A percentile compares a stretch with the other conserved stretches of the same genome.
Evolutionary conservation across 2,329 filamentous ascomycete genomes (phyloP).

Genomic region (Aspergillus sp.): DNA sequence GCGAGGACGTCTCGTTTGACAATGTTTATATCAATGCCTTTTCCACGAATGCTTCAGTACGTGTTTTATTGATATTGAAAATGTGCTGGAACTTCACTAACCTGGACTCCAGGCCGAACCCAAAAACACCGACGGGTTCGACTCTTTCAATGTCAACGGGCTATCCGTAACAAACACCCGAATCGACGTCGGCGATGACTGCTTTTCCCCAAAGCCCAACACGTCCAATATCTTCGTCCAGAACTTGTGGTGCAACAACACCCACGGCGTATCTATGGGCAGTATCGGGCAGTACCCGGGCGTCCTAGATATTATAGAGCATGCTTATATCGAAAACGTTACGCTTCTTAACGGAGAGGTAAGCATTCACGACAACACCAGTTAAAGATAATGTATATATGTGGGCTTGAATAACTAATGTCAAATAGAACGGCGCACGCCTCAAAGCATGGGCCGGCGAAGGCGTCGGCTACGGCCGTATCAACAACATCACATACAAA

Average conservation of each 20-base stretch:
- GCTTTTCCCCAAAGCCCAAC: constrained; percentile 62
- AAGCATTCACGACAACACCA: constrained; percentile 1
- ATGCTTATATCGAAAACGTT: constrained; percentile 61
- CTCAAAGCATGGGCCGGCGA: constrained; percentile 63
- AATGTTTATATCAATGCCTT: constrained; percentile 56
- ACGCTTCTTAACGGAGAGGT: constrained; percentile 54
- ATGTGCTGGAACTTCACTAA: neutral
- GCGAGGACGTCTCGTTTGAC: constrained; percentile 55
- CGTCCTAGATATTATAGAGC: constrained; percentile 56
- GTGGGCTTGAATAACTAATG: neutral
- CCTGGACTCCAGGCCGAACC: constrained; percentile 41
- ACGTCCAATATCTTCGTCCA: constrained; percentile 58
- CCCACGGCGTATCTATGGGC: constrained; percentile 59
- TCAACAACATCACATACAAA: constrained; percentile 63
- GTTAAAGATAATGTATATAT: neutral
- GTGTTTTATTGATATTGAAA: neutral
- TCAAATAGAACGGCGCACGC: constrained; percentile 52
- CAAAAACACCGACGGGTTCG: constrained; percentile 65
- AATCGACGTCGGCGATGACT: constrained; percentile 60
- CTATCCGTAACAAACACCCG: constrained; percentile 53
- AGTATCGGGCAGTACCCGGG: constrained; percentile 59
- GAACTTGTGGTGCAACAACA: constrained; percentile 62
- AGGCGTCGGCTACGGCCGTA: constrained; percentile 59
- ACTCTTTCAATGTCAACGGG: constrained; percentile 58
- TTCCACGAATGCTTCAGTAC: constrained; percentile 48